A percentile compares a stretch with the other conserved stretches of the same genome.
These are phyloP conservation scores for Curvularia eragrostidis DNA, from an alignment of 2,329 filamentous ascomycete species.

Conservation along the genomic window DNA sequence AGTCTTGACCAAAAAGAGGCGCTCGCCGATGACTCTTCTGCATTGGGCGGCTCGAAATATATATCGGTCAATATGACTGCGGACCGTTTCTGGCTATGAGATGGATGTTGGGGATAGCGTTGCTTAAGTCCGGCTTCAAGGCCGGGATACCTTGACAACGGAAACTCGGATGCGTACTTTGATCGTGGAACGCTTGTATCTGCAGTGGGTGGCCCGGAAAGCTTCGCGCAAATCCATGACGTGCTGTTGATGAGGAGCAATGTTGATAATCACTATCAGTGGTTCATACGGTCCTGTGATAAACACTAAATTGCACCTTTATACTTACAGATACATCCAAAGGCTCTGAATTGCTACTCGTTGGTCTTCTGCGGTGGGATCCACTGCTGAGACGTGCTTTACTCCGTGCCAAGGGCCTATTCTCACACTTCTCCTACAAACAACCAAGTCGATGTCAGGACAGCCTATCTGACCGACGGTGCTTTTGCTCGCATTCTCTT, in stretches of 20 bases:
- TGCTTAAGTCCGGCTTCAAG: background rate
- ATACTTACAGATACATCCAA: background rate
- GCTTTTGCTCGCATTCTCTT: background rate
- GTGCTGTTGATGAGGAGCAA: background rate
- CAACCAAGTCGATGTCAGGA: background rate
- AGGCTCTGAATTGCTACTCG: background rate
- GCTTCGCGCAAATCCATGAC: background rate
- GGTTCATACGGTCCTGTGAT: background rate
- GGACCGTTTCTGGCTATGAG: conserved; percentile 1
- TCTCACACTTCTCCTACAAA: background rate
- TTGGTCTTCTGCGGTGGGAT: background rate
- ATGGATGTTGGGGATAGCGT: conserved; percentile 8
- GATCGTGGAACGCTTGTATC: conserved; percentile 6
- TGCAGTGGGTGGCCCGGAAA: background rate
- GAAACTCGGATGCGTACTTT: conserved; percentile 1
- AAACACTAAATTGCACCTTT: background rate
- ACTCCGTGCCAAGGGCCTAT: background rate
- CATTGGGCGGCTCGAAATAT: background rate
- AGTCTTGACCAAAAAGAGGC: conserved; percentile 1
- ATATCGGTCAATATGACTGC: conserved; percentile 8
- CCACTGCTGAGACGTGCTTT: background rate
- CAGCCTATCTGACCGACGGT: background rate
- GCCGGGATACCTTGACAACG: conserved; percentile 2
- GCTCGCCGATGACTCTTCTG: background rate
- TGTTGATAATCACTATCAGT: background rate